Evolutionary conservation across 2,329 filamentous ascomycete genomes (phyloP).

Genomic region (Verticillium dahliae): DNA sequence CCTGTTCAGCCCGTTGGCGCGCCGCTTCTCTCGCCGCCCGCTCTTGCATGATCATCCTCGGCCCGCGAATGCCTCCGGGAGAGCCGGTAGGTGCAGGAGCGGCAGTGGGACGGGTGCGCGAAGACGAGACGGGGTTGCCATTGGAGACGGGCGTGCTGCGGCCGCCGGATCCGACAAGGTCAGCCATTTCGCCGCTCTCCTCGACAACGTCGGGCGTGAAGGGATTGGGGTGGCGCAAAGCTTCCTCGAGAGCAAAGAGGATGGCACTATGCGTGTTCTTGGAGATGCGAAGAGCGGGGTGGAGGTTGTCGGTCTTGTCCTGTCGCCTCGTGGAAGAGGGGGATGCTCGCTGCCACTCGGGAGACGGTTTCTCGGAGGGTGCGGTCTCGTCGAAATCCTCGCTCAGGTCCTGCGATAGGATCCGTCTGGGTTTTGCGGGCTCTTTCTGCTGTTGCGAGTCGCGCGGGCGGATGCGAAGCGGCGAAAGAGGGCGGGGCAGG

Average conservation of each 20-base stretch:
- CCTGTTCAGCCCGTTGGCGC: slow-evolving; percentile 59
- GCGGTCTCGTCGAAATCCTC: slow-evolving; percentile 35
- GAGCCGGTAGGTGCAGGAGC: slow-evolving; percentile 46
- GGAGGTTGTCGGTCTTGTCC: slow-evolving; percentile 27
- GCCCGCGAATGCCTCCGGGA: slow-evolving; percentile 68
- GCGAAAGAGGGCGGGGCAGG: slow-evolving; percentile 3
- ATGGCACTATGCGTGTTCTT: slow-evolving; percentile 83
- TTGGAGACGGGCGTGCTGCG: slow-evolving; percentile 44
- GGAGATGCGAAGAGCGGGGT: slow-evolving; percentile 60
- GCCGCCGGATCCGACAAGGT: slow-evolving; percentile 53
- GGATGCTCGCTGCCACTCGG: slow-evolving; percentile 13
- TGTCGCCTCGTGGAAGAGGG: slow-evolving; percentile 21
- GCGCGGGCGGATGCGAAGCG: slow-evolving; percentile 3
- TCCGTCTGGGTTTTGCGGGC: slow-evolving; percentile 19
- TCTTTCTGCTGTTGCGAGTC: background rate
- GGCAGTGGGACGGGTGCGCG: slow-evolving; percentile 38
- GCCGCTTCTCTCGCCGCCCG: slow-evolving; percentile 71
- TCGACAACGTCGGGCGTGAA: slow-evolving; percentile 83
- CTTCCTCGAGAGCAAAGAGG: slow-evolving; percentile 86
- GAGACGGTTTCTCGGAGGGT: slow-evolving; percentile 22
- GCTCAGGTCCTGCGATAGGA: slow-evolving; percentile 42
- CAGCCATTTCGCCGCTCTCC: slow-evolving; percentile 88
- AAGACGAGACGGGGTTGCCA: slow-evolving; percentile 37
- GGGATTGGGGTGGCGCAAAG: slow-evolving; percentile 70
- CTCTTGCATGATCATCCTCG: slow-evolving; percentile 87